These are phyloP conservation scores for Pyrenochaeta sp. DNA, from an alignment of 2,329 filamentous ascomycete species.

Conservation along the genomic window DNA sequence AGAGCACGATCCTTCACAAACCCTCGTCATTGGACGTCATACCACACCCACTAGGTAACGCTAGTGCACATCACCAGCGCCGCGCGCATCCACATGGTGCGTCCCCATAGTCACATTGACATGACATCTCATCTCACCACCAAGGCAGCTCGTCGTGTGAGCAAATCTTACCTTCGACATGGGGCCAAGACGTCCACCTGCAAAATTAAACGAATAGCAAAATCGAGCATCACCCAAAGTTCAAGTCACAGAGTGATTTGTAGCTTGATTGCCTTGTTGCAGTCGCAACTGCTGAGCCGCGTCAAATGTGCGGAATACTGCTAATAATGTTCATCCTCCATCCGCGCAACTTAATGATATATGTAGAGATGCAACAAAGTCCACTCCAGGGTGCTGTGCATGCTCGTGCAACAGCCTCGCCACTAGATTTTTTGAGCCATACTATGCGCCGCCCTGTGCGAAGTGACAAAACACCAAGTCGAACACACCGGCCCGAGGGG, in stretches of 20 bases:
- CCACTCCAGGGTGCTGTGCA: slow-evolving; percentile 24
- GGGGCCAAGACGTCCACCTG: no score
- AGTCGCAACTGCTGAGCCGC: slow-evolving; percentile 10
- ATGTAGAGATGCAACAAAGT: slow-evolving; percentile 13
- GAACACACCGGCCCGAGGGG: slow-evolving; percentile 12
- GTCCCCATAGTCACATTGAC: slow-evolving; percentile 3
- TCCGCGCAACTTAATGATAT: slow-evolving; percentile 11
- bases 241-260: not conserved
- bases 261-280: slow-evolving; percentile 13
- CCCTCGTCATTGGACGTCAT: slow-evolving; percentile 38
- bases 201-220: not conserved
- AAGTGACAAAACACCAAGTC: slow-evolving; percentile 24
- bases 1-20: slow-evolving; percentile 28
- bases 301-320: slow-evolving; percentile 6
- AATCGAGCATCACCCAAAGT: not conserved
- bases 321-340: slow-evolving; percentile 13
- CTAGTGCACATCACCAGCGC: slow-evolving; percentile 9
- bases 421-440: slow-evolving; percentile 17
- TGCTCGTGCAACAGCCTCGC: slow-evolving; percentile 24
- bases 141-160: slow-evolving; percentile 3
- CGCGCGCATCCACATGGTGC: slow-evolving; percentile 5
- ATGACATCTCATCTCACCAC: not conserved
- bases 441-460: slow-evolving; percentile 27
- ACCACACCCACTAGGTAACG: slow-evolving; percentile 4
- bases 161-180: no score